phyloP scores from a whole-genome alignment of 1,284 basidiomycete species.

The Ganoderma resinaceum region DNA sequence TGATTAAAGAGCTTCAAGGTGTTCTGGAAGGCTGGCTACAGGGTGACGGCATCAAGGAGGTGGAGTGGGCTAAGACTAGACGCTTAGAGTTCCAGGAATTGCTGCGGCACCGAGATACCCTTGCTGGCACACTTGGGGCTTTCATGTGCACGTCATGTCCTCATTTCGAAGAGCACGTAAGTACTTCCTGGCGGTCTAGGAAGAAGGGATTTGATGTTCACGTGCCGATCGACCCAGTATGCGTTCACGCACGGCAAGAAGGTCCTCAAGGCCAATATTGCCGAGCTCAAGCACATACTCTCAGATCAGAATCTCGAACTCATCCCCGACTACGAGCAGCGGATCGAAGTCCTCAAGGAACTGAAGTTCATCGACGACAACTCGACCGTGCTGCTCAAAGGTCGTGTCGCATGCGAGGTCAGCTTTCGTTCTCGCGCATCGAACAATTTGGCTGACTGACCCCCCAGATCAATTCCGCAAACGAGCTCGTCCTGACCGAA shows the following conservation, averaged over 20 bases:
- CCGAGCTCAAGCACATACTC: slow-evolving; percentile 77
- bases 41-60: slow-evolving; percentile 64
- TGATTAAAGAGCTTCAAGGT: slow-evolving; percentile 53
- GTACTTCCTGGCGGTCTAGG: slow-evolving; percentile 31
- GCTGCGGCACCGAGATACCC: slow-evolving; percentile 65
- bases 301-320: slow-evolving; percentile 98
- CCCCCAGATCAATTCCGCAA: slow-evolving; percentile 92
- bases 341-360: slow-evolving; percentile 90
- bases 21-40: slow-evolving; percentile 65
- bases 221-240: slow-evolving; percentile 14
- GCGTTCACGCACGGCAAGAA: slow-evolving; percentile 73
- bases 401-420: slow-evolving; percentile 97
- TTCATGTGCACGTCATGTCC: slow-evolving; percentile 64
- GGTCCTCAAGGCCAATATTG: slow-evolving; percentile 76
- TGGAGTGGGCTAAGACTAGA: slow-evolving; percentile 86
- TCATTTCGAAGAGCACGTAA: slow-evolving; percentile 74
- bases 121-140: slow-evolving; percentile 51
- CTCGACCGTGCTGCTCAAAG: slow-evolving; percentile 94
- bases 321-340: slow-evolving; percentile 96
- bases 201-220: neutral
- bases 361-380: slow-evolving; percentile 94
- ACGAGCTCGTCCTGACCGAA: slow-evolving; percentile 95
- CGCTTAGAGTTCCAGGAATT: slow-evolving; percentile 94
- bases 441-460: neutral
- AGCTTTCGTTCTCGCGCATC: neutral